Percentiles rank a stretch among this genome's conserved stretches.
Conservation (phyloP, 1,139 yeast species). For the Kodamaea derodonti region DNA sequence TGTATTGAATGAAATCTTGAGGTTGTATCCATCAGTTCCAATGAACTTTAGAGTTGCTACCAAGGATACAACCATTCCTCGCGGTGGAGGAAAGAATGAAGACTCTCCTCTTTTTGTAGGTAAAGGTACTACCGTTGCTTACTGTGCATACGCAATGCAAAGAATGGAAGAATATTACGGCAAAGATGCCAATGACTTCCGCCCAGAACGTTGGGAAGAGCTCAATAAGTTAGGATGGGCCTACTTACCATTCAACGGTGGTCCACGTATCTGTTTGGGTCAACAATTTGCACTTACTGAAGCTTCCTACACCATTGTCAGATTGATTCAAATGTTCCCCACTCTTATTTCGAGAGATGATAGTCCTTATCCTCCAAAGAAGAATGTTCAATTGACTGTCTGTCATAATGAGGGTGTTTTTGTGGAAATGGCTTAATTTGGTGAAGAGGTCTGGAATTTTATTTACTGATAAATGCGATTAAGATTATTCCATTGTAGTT, state of each 20-base stretch:
- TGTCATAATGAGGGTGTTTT: constrained; percentile 25
- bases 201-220: constrained; percentile 51
- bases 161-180: constrained; percentile 45
- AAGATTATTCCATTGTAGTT: too few species aligned
- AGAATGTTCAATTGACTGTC: constrained; percentile 33
- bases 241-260: constrained; percentile 55
- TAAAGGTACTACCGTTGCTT: constrained; percentile 45
- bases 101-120: constrained; percentile 38
- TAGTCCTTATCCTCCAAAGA: constrained; percentile 27
- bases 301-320: constrained; percentile 41
- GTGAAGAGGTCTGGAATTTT: too few species aligned
- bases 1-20: constrained; percentile 47
- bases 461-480: too few species aligned
- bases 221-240: constrained; percentile 45
- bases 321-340: constrained; percentile 28
- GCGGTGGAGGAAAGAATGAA: constrained; percentile 48
- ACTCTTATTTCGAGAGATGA: constrained; percentile 25
- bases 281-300: constrained; percentile 59
- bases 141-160: constrained; percentile 45
- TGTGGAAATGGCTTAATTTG: too few species aligned
- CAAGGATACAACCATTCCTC: constrained; percentile 45
- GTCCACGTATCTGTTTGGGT: constrained; percentile 59
- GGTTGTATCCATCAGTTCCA: constrained; percentile 57
- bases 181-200: constrained; percentile 41
- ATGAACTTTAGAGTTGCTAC: constrained; percentile 44